Percentiles rank a stretch among this genome's conserved stretches.
Conservation (phyloP, 2,329 filamentous ascomycete species). For the Colletotrichum endophyticum region DNA sequence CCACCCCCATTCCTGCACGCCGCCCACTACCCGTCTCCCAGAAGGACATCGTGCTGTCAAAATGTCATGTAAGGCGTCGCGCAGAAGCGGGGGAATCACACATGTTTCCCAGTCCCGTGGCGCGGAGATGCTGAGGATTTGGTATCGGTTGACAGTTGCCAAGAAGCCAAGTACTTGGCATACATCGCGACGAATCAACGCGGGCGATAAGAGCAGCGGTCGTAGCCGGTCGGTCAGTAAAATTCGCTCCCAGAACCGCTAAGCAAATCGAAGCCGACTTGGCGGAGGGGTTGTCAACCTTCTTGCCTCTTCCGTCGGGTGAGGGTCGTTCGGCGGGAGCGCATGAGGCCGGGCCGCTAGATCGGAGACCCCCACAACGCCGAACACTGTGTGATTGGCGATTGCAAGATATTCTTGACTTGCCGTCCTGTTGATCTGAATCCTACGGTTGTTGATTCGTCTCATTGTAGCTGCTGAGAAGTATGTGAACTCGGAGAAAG, state of each 20-base stretch:
- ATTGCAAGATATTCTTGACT: rapidly evolving
- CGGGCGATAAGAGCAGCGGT: not conserved
- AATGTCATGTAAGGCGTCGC: not conserved
- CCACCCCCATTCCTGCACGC: not conserved
- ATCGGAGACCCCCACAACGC: not conserved
- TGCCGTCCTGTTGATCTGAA: rapidly evolving
- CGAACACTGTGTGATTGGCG: rapidly evolving
- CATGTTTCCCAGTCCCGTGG: not conserved
- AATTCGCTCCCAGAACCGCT: not conserved
- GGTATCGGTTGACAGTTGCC: not conserved
- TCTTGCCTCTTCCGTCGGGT: conserved; percentile 11
- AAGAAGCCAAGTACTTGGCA: conserved; percentile 12
- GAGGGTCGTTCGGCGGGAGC: not conserved
- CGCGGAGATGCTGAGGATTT: not conserved
- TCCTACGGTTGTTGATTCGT: rapidly evolving
- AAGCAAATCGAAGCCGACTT: not conserved
- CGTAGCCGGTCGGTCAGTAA: not conserved
- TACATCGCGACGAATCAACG: not conserved
- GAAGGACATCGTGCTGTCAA: not conserved
- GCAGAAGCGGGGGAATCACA: not conserved
- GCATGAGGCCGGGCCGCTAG: not conserved
- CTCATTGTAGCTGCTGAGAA: not conserved
- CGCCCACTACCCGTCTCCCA: not conserved
- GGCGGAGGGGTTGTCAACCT: not conserved
- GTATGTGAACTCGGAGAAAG: not conserved